Evolutionary conservation across 2,329 filamentous ascomycete species (phyloP), one percentile per base, ranked within the genome.

Genomic region (Aspergillus spinulosporus): DNA sequence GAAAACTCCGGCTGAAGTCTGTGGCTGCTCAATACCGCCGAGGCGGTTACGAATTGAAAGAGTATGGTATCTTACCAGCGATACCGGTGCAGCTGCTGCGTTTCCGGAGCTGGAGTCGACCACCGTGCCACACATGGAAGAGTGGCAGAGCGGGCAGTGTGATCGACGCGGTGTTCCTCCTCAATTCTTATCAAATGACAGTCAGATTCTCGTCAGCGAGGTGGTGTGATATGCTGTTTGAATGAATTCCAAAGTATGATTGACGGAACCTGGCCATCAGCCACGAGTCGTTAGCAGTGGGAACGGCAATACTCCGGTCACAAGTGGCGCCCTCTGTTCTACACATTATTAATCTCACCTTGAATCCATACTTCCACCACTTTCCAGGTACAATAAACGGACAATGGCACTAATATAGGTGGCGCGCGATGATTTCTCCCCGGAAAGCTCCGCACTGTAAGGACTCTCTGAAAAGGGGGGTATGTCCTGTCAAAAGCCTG

Each of bases 21-120:
- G 57, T 49, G 48, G 43, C 26, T 44, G 21, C 42, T 9, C 21
- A 47, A 21, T 21, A 28, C 37, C 26, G 3, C n/a, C 39, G 5
- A 14, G 39, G 39, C 34, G 34, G 54, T 56, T 42, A 21, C 15
- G 50, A 55, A 48, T 15, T n/a, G 57, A 54, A 52, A 39, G 36
- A 2, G 43, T 52, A 57, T 48, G 15, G 59, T 60, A 57, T 56
- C 43, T 49, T 62, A 62, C 59, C 56, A 40, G 46, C 36, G 52
- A 46, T n/a, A 49, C 28, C 31, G 29, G n/a, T n/a, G 37, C 36
- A 28, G 11, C 34, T 31, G 40, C 14, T 28, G 29, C 34, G 21
- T 31, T 53, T 39, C 50, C 36, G 21, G 21, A 21, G 21, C 21
- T 21, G 36, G 40, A 43, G 31, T 47, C 21, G 44, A 3, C 32